Percentiles rank a stretch among this genome's conserved stretches.
Evolutionary conservation across 768 basidiomycete genomes (phyloP).

Genomic region (Suillus bovinus): DNA sequence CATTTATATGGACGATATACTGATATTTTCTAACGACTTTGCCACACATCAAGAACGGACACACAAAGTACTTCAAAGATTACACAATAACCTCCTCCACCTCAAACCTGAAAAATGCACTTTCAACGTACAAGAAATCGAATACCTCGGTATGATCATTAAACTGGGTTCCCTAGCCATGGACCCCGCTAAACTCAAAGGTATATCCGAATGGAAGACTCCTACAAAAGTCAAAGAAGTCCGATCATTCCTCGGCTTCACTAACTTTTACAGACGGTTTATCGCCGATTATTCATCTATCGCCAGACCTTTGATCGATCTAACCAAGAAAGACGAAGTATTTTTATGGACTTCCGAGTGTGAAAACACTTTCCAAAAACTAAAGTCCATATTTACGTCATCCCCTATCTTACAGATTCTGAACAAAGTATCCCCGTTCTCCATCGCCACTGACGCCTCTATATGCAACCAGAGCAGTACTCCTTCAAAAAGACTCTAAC

Average conservation of each 20-base stretch:
- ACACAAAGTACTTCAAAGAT: slow-evolving; percentile 24
- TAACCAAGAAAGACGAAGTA: slow-evolving; percentile 24
- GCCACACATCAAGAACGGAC: slow-evolving; percentile 17
- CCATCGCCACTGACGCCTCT: slow-evolving; percentile 5
- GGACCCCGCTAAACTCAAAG: background rate
- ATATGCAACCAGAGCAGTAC: background rate
- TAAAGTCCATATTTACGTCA: slow-evolving; percentile 28
- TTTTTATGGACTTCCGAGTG: slow-evolving; percentile 27
- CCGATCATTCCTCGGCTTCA: slow-evolving; percentile 27
- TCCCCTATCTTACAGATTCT: background rate
- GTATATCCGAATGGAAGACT: background rate
- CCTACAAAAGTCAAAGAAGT: background rate
- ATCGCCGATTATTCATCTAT: slow-evolving; percentile 28
- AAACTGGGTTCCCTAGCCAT: background rate
- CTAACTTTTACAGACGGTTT: slow-evolving; percentile 33
- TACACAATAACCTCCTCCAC: slow-evolving; percentile 35
- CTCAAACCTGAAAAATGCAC: slow-evolving; percentile 16
- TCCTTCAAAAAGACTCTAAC: background rate
- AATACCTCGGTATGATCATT: background rate
- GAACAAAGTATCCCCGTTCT: too few relatives aligned
- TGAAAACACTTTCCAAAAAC: slow-evolving; percentile 24
- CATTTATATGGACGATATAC: slow-evolving; percentile 31
- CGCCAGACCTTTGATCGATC: slow-evolving; percentile 22
- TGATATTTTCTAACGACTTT: slow-evolving; percentile 17
- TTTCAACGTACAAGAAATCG: too few relatives aligned